Evolutionary conservation across 257 asterid species (phyloP).

Genomic region (Plantago major): DNA sequence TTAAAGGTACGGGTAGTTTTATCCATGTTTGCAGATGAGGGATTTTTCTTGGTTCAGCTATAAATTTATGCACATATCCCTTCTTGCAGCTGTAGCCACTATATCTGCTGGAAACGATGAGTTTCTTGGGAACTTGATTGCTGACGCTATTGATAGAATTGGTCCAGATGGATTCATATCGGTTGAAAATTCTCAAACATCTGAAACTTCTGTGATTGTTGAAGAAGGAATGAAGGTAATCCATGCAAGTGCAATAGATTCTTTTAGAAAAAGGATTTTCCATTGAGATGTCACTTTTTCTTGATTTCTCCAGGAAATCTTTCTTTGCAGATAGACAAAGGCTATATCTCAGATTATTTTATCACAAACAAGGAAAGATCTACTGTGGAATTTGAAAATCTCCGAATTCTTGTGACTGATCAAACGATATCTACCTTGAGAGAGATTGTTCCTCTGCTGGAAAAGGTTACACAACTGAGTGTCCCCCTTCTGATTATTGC

Average conservation of each 20-base stretch:
- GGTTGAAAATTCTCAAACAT: constrained; percentile 76
- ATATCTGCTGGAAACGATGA: constrained; percentile 95
- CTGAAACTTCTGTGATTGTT: constrained; percentile 63
- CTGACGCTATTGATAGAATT: constrained; percentile 82
- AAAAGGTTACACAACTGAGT: constrained; percentile 84
- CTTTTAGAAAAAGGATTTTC: constrained; percentile 18
- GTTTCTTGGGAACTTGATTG: constrained; percentile 63
- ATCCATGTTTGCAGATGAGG: background rate
- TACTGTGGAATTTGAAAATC: constrained; percentile 75
- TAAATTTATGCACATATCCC: background rate
- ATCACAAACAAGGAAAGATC: constrained; percentile 71
- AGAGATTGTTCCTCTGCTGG: constrained; percentile 85
- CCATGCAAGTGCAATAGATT: background rate
- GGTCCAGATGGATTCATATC: constrained; percentile 88
- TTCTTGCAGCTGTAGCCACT: constrained; percentile 82
- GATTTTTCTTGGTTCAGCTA: background rate
- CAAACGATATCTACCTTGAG: constrained; percentile 56
- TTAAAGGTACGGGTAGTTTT: constrained; percentile 48
- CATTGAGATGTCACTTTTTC: constrained; percentile 44
- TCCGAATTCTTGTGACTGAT: constrained; percentile 86
- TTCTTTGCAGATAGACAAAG: constrained; percentile 95
- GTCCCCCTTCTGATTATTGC: constrained; percentile 88
- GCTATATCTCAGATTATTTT: constrained; percentile 91
- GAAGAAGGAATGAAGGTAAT: constrained; percentile 99
- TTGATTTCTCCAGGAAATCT: constrained; percentile 75